These are phyloP conservation scores for Saturnispora saitoi DNA, from an alignment of 805 yeast genomes.

Conservation along the genomic window DNA sequence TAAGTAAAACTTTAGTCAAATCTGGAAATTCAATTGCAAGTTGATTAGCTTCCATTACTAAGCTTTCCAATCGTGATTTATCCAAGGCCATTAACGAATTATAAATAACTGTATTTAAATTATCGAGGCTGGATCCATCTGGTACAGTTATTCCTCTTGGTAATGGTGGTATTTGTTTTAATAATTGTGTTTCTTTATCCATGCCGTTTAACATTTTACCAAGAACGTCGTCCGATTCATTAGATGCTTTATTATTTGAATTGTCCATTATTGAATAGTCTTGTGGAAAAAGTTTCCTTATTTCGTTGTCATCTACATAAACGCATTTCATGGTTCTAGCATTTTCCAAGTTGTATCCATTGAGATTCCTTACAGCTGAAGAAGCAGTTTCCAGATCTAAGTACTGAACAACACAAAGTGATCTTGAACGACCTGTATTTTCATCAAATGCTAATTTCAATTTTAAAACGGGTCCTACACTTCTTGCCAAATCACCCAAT, in stretches of 20 bases:
- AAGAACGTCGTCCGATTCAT: background rate
- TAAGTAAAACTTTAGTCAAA: conserved; percentile 50
- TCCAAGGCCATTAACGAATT: conserved; percentile 39
- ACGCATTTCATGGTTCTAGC: conserved; percentile 62
- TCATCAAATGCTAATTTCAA: conserved; percentile 77
- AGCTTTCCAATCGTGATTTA: conserved; percentile 35
- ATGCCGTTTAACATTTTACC: conserved; percentile 5
- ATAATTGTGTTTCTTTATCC: conserved; percentile 12
- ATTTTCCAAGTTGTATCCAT: conserved; percentile 62
- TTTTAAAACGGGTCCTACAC: conserved; percentile 81
- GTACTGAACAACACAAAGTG: conserved; percentile 75
- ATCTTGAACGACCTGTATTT: conserved; percentile 83
- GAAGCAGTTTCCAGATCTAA: conserved; percentile 79
- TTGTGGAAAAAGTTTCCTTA: conserved; percentile 1
- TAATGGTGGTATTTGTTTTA: conserved; percentile 36
- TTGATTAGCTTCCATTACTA: conserved; percentile 49
- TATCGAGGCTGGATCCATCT: conserved; percentile 22
- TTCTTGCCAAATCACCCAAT: conserved; percentile 67
- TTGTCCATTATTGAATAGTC: background rate
- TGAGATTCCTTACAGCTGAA: conserved; percentile 82
- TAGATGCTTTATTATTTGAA: background rate
- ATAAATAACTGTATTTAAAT: conserved; percentile 37
- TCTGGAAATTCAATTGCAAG: conserved; percentile 51
- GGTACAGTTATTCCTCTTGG: conserved; percentile 45
- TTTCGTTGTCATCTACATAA: conserved; percentile 38